These are phyloP conservation scores for Penicillium italicum DNA, from an alignment of 2,329 filamentous ascomycete species.

Conservation along the genomic window DNA sequence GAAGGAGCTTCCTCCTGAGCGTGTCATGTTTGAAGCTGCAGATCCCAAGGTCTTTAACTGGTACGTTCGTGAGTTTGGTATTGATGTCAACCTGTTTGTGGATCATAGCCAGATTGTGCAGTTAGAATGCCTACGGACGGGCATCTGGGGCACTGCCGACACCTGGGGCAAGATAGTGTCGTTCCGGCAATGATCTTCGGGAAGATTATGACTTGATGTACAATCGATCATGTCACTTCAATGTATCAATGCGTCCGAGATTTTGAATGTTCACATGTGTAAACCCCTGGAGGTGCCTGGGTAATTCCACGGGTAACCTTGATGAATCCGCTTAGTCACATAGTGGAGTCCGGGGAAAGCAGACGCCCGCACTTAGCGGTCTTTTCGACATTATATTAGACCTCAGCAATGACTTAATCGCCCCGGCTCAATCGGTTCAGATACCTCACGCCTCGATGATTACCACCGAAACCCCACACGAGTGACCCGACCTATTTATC, in stretches of 20 bases:
- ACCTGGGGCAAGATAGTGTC: slow-evolving; percentile 54
- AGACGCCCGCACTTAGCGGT: slow-evolving; percentile 5
- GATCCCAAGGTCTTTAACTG: slow-evolving; percentile 56
- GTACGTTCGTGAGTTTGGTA: slow-evolving; percentile 56
- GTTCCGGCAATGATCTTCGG: slow-evolving; percentile 22
- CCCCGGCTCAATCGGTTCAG: neutral
- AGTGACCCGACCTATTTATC: slow-evolving; percentile 2
- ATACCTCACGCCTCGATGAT: slow-evolving; percentile 8
- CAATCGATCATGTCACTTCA: neutral
- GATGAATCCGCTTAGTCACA: neutral
- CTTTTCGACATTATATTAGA: neutral
- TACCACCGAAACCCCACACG: neutral
- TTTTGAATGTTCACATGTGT: neutral
- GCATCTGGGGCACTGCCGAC: slow-evolving; percentile 56
- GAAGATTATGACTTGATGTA: neutral
- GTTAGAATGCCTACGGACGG: slow-evolving; percentile 49
- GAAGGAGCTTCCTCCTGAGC: slow-evolving; percentile 50
- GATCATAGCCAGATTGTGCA: slow-evolving; percentile 59
- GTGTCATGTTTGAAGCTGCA: slow-evolving; percentile 58
- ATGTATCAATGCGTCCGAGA: neutral
- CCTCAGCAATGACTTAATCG: neutral
- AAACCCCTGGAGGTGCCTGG: neutral
- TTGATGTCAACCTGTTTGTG: slow-evolving; percentile 57
- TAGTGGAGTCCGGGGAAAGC: slow-evolving; percentile 18
- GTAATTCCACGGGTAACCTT: neutral